Evolutionary conservation across 2,329 filamentous ascomycete species (phyloP).

Genomic region (Phaeosphaeria sp.): DNA sequence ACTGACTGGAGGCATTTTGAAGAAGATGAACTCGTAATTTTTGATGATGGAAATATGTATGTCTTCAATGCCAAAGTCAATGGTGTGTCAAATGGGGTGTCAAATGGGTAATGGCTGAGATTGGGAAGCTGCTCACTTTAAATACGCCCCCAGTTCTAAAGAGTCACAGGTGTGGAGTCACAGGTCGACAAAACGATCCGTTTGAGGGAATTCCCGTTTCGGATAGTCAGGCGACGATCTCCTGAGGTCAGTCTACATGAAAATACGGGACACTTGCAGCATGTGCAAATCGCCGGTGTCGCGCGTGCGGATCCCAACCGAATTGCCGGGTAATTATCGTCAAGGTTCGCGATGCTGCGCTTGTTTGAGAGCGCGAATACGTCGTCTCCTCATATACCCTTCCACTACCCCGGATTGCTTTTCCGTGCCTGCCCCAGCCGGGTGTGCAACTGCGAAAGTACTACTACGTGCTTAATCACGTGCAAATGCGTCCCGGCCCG

Average conservation of each 20-base stretch:
- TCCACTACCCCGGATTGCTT: constrained; percentile 14
- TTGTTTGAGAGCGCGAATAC: not conserved
- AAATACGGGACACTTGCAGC: not conserved
- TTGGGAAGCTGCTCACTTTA: constrained; percentile 4
- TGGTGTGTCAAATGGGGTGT: too few relatives aligned
- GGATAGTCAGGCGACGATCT: constrained; percentile 16
- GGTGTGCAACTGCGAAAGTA: not conserved
- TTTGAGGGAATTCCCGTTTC: constrained; percentile 14
- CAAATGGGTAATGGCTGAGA: not conserved
- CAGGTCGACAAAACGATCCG: not conserved
- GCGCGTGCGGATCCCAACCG: constrained; percentile 13
- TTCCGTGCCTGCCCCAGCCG: constrained; percentile 4
- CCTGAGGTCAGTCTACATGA: constrained; percentile 9
- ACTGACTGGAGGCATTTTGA: constrained; percentile 40
- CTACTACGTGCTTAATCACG: not conserved
- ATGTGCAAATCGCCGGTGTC: constrained; percentile 5
- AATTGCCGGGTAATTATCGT: constrained; percentile 15
- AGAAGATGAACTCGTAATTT: constrained; percentile 1
- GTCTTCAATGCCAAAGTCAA: not conserved
- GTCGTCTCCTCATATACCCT: constrained; percentile 4
- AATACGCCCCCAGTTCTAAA: constrained; percentile 7
- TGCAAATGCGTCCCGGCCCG: not conserved
- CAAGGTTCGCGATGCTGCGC: not conserved
- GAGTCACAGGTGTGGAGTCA: constrained; percentile 16
- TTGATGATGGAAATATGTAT: not conserved